phyloP scores from a whole-genome alignment of 129 eudicot genomes.

The Lactuca sativa region DNA sequence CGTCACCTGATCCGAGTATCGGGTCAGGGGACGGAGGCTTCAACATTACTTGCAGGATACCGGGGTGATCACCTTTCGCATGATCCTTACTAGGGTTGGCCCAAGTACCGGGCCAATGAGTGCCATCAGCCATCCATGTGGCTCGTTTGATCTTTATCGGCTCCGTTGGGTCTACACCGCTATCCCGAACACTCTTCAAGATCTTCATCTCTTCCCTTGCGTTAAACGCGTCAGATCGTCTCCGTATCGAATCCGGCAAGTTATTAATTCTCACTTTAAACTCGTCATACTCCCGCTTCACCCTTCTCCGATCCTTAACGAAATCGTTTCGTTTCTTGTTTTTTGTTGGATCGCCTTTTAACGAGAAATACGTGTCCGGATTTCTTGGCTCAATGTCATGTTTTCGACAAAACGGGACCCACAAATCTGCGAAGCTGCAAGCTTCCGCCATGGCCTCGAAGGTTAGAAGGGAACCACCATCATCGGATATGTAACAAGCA shows the following conservation, averaged over 20 bases:
- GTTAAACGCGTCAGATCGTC: constrained; percentile 81
- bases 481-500: constrained; percentile 81
- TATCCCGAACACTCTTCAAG: constrained; percentile 63
- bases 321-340: constrained; percentile 62
- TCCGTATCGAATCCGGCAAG: constrained; percentile 70
- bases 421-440: constrained; percentile 82
- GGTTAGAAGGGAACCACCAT: constrained; percentile 86
- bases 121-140: constrained; percentile 98
- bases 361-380: constrained; percentile 65
- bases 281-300: constrained; percentile 78
- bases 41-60: constrained; percentile 92
- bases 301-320: constrained; percentile 69
- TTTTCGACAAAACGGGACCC: constrained; percentile 42
- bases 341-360: constrained; percentile 85
- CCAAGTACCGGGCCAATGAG: constrained; percentile 99
- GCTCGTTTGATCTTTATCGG: constrained; percentile 68
- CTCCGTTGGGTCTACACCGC: constrained; percentile 54
- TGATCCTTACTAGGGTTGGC: constrained; percentile 52
- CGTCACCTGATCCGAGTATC: constrained; percentile 48
- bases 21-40: constrained; percentile 79
- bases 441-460: constrained; percentile 98
- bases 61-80: constrained; percentile 83
- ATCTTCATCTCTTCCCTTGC: constrained; percentile 91
- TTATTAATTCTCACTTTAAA: constrained; percentile 86
- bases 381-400: constrained; percentile 42